A percentile compares a stretch with the other conserved stretches of the same genome.
phyloP scores from a whole-genome alignment of 2,329 filamentous ascomycete species.

The Penicillium oxalicum region DNA sequence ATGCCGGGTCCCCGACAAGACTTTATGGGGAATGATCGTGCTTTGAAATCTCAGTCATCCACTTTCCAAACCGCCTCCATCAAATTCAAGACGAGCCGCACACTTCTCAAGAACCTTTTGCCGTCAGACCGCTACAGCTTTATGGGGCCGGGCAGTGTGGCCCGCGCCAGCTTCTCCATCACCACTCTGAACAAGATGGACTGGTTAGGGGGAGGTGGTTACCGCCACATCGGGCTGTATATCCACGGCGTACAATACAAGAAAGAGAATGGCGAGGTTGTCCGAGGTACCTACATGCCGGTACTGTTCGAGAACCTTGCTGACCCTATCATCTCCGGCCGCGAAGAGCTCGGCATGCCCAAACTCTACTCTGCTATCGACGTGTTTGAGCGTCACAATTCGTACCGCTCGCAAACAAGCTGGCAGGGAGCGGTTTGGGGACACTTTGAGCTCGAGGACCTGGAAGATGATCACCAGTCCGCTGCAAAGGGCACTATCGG shows the following conservation, averaged over 20 bases:
- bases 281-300: conserved; percentile 51
- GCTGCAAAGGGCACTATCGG: conserved; percentile 16
- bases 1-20: conserved; percentile 43
- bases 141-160: conserved; percentile 40
- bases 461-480: conserved; percentile 25
- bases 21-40: conserved; percentile 17
- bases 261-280: conserved; percentile 43
- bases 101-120: conserved; percentile 46
- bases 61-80: conserved; percentile 45
- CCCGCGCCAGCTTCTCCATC: conserved; percentile 39
- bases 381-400: conserved; percentile 31
- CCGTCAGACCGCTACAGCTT: conserved; percentile 42
- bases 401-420: conserved; percentile 37
- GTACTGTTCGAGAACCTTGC: conserved; percentile 54
- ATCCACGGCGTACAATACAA: conserved; percentile 57
- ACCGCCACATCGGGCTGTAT: conserved; percentile 54
- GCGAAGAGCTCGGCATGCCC: conserved; percentile 58
- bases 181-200: conserved; percentile 48
- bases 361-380: conserved; percentile 53
- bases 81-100: conserved; percentile 47
- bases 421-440: conserved; percentile 43
- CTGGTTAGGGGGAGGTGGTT: conserved; percentile 57
- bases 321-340: conserved; percentile 55
- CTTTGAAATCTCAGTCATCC: conserved; percentile 24
- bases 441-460: conserved; percentile 32